phyloP scores from a whole-genome alignment of 2,329 filamentous ascomycete genomes.

The Sporothrix phasma region DNA sequence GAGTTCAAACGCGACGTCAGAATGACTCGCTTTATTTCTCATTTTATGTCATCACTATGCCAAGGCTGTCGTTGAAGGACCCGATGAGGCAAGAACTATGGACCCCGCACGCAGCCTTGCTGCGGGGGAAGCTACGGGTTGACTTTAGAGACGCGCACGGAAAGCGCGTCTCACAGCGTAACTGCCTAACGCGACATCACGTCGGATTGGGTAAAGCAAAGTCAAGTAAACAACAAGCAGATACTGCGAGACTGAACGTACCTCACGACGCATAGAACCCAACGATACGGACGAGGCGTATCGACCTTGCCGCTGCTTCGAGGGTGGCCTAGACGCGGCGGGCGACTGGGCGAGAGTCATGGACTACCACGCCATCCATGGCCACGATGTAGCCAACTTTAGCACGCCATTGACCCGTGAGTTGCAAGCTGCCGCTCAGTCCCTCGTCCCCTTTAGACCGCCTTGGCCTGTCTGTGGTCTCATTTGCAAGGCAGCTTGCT shows the following conservation, averaged over 20 bases:
- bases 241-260: not conserved
- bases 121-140: not conserved
- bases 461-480: not conserved
- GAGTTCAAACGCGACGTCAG: not conserved
- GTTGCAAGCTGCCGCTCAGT: constrained; percentile 24
- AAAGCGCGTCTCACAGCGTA: not conserved
- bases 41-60: not conserved
- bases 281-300: not conserved
- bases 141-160: not conserved
- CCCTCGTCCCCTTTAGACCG: not conserved
- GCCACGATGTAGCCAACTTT: constrained; percentile 52
- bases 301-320: not conserved
- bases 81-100: not conserved
- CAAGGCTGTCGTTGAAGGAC: not conserved
- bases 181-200: not conserved
- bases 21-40: not conserved
- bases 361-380: constrained; percentile 51
- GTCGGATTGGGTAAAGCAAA: not conserved
- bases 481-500: not conserved
- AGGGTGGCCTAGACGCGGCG: not conserved
- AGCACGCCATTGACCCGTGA: constrained; percentile 43
- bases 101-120: not conserved
- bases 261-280: not conserved
- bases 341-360: constrained; percentile 27
- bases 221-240: not conserved